Conservation (phyloP, 2,329 filamentous ascomycete genomes). For the Blumeriella jaapii region DNA sequence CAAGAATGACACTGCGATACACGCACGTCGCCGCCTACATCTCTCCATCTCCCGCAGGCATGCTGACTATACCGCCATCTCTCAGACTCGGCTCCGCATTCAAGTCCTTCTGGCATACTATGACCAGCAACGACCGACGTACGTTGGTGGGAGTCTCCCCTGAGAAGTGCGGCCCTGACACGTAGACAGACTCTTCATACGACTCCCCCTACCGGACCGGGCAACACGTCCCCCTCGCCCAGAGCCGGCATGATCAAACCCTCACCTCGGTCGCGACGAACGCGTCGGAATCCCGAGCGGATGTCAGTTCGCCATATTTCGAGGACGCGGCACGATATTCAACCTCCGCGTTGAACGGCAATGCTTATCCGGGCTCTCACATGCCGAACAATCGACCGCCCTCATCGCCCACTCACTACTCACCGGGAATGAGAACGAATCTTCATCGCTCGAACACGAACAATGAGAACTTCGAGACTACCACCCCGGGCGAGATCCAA, state of each 20-base stretch:
- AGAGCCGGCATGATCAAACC: conserved; percentile 68
- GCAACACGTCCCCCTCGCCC: conserved; percentile 77
- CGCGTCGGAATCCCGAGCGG: conserved; percentile 76
- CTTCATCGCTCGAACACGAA: conserved; percentile 49
- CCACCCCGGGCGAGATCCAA: conserved; percentile 72
- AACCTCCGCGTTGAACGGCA: conserved; percentile 39
- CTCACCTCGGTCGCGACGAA: conserved; percentile 79
- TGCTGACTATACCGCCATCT: conserved; percentile 24
- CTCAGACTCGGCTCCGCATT: conserved; percentile 55
- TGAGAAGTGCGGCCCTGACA: conserved; percentile 32
- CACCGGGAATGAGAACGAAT: conserved; percentile 77
- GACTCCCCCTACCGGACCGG: conserved; percentile 90
- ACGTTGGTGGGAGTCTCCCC: conserved; percentile 29
- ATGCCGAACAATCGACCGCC: conserved; percentile 43
- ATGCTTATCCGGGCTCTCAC: conserved; percentile 40
- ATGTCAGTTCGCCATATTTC: conserved; percentile 67
- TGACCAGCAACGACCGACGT: conserved; percentile 62
- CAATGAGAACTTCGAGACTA: conserved; percentile 59
- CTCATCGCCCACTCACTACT: conserved; percentile 69
- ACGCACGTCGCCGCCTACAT: not conserved
- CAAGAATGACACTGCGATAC: not conserved
- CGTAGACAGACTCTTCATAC: conserved; percentile 65
- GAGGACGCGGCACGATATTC: conserved; percentile 54
- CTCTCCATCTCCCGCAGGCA: conserved; percentile 5
- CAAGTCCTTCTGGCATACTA: conserved; percentile 86